Base-by-base conservation (phyloP, 805 yeast genomes). In the Wickerhamiella kazuoi region DNA sequence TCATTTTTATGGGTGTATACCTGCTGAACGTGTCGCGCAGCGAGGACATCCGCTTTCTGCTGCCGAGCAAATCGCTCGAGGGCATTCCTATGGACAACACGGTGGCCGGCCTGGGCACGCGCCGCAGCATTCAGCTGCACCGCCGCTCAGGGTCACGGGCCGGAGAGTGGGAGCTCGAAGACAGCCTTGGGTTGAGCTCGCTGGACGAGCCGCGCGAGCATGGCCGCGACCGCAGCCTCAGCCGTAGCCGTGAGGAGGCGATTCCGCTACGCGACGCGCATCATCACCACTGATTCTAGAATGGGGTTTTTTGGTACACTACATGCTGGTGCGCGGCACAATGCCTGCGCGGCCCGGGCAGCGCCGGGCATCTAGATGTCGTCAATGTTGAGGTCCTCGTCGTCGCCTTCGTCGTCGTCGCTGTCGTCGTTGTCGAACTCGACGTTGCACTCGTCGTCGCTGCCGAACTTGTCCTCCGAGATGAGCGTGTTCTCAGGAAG, bases 401-500 rank as follows among this genome's bases (percentile, higher is more conserved):
- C 75, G 35, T 56, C 68, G 33, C 61, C 67, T 21, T 61, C 72
- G 24, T 68, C 82, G 19, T 74, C 84, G 40, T 72, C 80, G 43
- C 74, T 84, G 47, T 80, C 83, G 45, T 81, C 94, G 56, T 79
- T 86, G 62, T 95, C 97, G 63, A 90, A 90, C 68, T 87, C 97
- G 63, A 87, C 84, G 74, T 87, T 87, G 60, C 84, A 94, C 54
- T 90, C 98, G 52, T 86, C 97, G 45, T 86, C 97, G 36, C 84
- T 93, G 51, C 84, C 97, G 58, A 83, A 86, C 47, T 93, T 83
- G 61, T 87, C 96, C 69, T 90, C 98, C 64, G 87, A 86, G 62
- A 90, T 90, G 69, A 83, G 82, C 44, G 97, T 96, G 51, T 77
- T 72, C 63, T 90, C 97, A 46, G 99, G 99, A 36, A 90, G 72